A percentile compares a stretch with the other conserved stretches of the same genome.
Conservation (phyloP, 768 basidiomycete species). For the Chalciporus sphaerocephalus region DNA sequence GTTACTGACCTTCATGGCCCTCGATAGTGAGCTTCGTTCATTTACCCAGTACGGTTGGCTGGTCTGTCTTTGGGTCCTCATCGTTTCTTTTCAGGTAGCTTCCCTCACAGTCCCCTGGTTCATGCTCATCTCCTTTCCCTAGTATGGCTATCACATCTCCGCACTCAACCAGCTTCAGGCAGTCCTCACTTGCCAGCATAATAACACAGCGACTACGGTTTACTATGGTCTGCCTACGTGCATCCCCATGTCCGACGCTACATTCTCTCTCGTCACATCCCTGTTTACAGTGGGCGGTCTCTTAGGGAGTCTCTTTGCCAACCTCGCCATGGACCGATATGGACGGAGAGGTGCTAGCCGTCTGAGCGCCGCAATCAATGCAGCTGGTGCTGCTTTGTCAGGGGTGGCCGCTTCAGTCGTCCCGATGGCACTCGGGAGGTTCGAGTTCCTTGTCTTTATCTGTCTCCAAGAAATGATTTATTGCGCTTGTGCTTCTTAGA, state of each 20-base stretch:
- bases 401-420: constrained; percentile 52
- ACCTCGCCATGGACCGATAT: constrained; percentile 60
- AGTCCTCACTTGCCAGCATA: constrained; percentile 63
- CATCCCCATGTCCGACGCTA: constrained; percentile 70
- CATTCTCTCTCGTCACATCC: constrained; percentile 81
- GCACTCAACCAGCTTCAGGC: constrained; percentile 85
- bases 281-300: constrained; percentile 88
- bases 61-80: constrained; percentile 65
- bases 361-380: constrained; percentile 51
- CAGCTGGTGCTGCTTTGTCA: constrained; percentile 63
- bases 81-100: constrained; percentile 52
- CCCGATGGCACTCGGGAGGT: constrained; percentile 65
- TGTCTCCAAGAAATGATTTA: constrained; percentile 1
- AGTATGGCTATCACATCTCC: constrained; percentile 93
- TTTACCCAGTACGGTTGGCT: constrained; percentile 63
- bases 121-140: background rate
- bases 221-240: constrained; percentile 58
- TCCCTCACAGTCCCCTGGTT: background rate
- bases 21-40: constrained; percentile 20
- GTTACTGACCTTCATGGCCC: no score
- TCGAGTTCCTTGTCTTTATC: constrained; percentile 14
- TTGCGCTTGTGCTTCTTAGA: constrained; percentile 31
- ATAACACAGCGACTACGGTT: constrained; percentile 6
- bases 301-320: constrained; percentile 66
- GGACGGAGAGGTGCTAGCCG: constrained; percentile 69